Conservation (phyloP, 768 basidiomycete species). For the Hygrocybe coccinea region DNA sequence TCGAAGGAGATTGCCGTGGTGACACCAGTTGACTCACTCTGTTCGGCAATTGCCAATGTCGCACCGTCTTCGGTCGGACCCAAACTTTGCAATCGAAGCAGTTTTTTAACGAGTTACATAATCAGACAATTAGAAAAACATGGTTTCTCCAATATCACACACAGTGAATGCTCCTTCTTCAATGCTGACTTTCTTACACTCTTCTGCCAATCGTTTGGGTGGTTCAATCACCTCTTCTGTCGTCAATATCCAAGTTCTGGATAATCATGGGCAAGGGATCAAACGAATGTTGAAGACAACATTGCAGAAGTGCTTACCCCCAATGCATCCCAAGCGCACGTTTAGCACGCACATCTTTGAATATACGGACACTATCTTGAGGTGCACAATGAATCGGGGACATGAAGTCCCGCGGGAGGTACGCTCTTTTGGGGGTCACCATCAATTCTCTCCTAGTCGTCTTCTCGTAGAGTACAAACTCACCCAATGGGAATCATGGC, state of each 20-base stretch:
- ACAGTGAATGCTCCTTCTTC: conserved; percentile 50
- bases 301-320: conserved; percentile 40
- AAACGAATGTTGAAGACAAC: not conserved
- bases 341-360: conserved; percentile 57
- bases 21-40: too few relatives aligned
- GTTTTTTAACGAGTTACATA: too few relatives aligned
- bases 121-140: conserved; percentile 23
- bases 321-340: conserved; percentile 67
- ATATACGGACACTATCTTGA: conserved; percentile 62
- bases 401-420: conserved; percentile 51
- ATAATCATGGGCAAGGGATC: not conserved
- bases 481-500: conserved; percentile 70
- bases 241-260: conserved; percentile 51
- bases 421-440: conserved; percentile 47
- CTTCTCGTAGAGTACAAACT: conserved; percentile 6
- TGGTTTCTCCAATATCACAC: conserved; percentile 60
- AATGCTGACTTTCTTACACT: conserved; percentile 49
- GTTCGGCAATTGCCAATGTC: too few relatives aligned
- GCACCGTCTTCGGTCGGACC: too few relatives aligned
- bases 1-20: too few relatives aligned
- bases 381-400: conserved; percentile 62
- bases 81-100: too few relatives aligned
- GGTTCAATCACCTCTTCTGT: conserved; percentile 57
- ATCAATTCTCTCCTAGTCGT: too few relatives aligned
- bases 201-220: conserved; percentile 47